phyloP scores from a whole-genome alignment of 1,284 basidiomycete species.

The Pyrrhoderma lamaoense region DNA sequence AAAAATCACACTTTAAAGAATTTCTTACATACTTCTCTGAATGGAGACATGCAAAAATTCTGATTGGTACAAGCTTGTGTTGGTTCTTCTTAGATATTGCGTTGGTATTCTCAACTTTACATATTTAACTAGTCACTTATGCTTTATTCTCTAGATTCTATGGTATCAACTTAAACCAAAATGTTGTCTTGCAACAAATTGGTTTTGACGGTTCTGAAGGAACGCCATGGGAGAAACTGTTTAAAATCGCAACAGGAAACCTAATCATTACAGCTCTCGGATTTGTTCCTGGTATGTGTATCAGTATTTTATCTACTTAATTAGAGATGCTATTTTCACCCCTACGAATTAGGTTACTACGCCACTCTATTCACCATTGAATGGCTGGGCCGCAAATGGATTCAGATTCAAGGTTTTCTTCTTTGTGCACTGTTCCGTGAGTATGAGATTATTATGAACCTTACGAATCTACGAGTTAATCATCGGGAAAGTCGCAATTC shows the following conservation, averaged over 20 bases:
- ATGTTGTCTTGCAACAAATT: constrained; percentile 63
- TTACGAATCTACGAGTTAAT: not conserved
- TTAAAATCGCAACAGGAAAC: constrained; percentile 58
- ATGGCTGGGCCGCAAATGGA: constrained; percentile 62
- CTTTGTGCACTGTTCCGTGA: constrained; percentile 60
- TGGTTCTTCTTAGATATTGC: constrained; percentile 55
- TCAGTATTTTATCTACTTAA: constrained; percentile 20
- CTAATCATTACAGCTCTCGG: constrained; percentile 66
- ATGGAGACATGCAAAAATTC: constrained; percentile 47
- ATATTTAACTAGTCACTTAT: constrained; percentile 17
- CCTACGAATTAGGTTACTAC: constrained; percentile 51
- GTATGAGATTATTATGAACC: constrained; percentile 23
- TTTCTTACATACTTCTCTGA: constrained; percentile 47
- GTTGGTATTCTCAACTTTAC: constrained; percentile 20
- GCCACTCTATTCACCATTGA: constrained; percentile 64
- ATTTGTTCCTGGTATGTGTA: constrained; percentile 59
- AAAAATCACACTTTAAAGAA: constrained; percentile 38
- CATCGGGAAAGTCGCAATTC: constrained; percentile 43
- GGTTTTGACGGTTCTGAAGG: constrained; percentile 53
- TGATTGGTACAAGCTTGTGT: constrained; percentile 44
- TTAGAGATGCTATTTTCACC: constrained; percentile 17
- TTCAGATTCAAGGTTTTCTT: constrained; percentile 75
- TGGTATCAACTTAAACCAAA: constrained; percentile 75
- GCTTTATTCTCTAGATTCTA: constrained; percentile 41
- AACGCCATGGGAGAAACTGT: constrained; percentile 54